A percentile compares a stretch with the other conserved stretches of the same genome.
phyloP scores from a whole-genome alignment of 768 basidiomycete species.

The Albatrellus ellisii region DNA sequence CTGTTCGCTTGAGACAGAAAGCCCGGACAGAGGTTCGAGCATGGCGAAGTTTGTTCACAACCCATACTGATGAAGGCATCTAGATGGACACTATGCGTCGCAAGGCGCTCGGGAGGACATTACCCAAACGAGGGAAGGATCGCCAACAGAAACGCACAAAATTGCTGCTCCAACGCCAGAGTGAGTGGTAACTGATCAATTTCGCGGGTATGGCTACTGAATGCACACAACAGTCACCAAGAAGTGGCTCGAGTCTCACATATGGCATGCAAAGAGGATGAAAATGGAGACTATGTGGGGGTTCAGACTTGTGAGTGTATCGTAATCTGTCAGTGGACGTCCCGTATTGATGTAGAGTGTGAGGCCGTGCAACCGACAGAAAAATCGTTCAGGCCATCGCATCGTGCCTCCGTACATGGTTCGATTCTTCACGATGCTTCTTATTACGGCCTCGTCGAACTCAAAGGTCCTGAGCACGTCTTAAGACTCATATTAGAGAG shows the following conservation, averaged over 20 bases:
- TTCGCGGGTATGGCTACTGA: not conserved
- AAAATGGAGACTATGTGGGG: conserved; percentile 92
- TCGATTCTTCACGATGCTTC: conserved; percentile 87
- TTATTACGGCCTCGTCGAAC: conserved; percentile 65
- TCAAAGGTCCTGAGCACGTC: conserved; percentile 48
- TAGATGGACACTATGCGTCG: conserved; percentile 42
- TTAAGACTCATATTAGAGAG: conserved; percentile 37
- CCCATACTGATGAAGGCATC: not conserved
- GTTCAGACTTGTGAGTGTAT: conserved; percentile 55
- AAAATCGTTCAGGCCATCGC: conserved; percentile 84
- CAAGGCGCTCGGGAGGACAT: conserved; percentile 28
- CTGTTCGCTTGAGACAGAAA: conserved; percentile 66
- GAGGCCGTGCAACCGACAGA: conserved; percentile 82
- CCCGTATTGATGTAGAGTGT: not conserved
- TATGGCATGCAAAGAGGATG: conserved; percentile 98
- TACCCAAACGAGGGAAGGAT: conserved; percentile 52
- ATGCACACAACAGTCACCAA: conserved; percentile 50
- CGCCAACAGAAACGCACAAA: conserved; percentile 47
- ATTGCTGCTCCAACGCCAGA: conserved; percentile 55
- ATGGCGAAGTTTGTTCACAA: not conserved
- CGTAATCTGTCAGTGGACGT: not conserved
- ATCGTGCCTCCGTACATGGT: conserved; percentile 76
- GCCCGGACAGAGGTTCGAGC: conserved; percentile 65
- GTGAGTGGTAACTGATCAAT: conserved; percentile 26
- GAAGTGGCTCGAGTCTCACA: conserved; percentile 88